Conservation (phyloP, 192 early-diverging fungal species). For the Gryganskiella cystojenkinii region DNA sequence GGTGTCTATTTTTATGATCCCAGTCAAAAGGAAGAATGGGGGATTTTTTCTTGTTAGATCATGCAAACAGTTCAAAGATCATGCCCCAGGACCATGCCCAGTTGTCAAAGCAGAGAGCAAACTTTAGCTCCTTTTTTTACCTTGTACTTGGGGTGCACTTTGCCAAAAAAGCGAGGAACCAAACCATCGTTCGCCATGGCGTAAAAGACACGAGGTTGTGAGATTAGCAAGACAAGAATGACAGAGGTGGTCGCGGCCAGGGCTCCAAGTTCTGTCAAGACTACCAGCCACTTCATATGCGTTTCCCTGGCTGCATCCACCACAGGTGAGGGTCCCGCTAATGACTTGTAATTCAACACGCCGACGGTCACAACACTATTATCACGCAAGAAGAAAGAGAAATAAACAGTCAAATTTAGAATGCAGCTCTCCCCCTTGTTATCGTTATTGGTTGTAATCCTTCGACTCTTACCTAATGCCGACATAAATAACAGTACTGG, state of each 20-base stretch:
- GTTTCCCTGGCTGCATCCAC: conserved; percentile 57
- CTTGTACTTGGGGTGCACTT: conserved; percentile 70
- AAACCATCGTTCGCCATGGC: conserved; percentile 87
- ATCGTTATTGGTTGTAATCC: not conserved
- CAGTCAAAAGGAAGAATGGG: not conserved
- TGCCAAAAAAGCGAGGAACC: conserved; percentile 75
- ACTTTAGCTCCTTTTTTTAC: not conserved
- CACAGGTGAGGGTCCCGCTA: conserved; percentile 66
- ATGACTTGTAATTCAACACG: conserved; percentile 65
- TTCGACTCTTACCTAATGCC: conserved; percentile 54
- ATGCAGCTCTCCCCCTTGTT: not conserved
- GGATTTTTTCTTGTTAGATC: not conserved
- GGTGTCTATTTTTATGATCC: conserved; percentile 79
- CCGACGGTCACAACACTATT: conserved; percentile 77
- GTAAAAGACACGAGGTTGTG: conserved; percentile 89
- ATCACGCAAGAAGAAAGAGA: not conserved
- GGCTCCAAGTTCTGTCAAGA: conserved; percentile 81
- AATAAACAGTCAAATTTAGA: not conserved
- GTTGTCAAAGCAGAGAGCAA: no score
- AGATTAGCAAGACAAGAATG: conserved; percentile 78
- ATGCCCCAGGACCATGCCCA: no score
- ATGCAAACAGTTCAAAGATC: not conserved
- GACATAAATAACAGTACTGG: conserved; percentile 84
- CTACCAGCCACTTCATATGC: conserved; percentile 72
- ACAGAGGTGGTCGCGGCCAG: conserved; percentile 84